phyloP scores from a whole-genome alignment of 179 eudicot species.

The Corrigiola litoralis region DNA sequence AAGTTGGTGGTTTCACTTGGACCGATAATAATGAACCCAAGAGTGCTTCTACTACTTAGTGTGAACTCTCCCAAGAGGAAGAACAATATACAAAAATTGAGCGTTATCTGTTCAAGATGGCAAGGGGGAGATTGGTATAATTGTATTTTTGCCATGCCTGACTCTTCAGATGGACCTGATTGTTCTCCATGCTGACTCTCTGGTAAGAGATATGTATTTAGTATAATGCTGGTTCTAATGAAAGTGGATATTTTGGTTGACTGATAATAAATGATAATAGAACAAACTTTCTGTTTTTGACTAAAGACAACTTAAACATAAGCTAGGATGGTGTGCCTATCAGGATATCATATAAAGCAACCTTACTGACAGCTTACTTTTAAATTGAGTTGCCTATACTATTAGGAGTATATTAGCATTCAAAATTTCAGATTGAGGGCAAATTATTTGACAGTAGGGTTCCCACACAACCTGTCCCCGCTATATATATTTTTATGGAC shows the following conservation, averaged over 20 bases:
- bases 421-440: slow-evolving; percentile 3
- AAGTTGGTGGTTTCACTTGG: too few species aligned
- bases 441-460: background rate
- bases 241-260: background rate
- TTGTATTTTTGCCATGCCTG: too few species aligned
- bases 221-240: background rate
- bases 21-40: too few species aligned
- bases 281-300: slow-evolving; percentile 1
- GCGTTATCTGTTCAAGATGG: too few species aligned
- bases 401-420: slow-evolving; percentile 6
- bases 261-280: background rate
- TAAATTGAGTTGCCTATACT: background rate
- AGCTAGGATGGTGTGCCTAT: slow-evolving; percentile 6
- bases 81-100: too few species aligned
- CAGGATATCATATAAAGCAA: slow-evolving; percentile 2
- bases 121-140: background rate
- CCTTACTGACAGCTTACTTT: background rate
- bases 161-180: too few species aligned
- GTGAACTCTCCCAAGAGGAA: too few species aligned
- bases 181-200: too few species aligned
- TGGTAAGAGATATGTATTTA: background rate
- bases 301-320: background rate
- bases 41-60: too few species aligned
- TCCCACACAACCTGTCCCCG: too few species aligned
- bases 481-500: too few species aligned